A percentile compares a stretch with the other conserved stretches of the same genome.
Conservation (phyloP, 768 basidiomycete genomes). For the Russula earlei region DNA sequence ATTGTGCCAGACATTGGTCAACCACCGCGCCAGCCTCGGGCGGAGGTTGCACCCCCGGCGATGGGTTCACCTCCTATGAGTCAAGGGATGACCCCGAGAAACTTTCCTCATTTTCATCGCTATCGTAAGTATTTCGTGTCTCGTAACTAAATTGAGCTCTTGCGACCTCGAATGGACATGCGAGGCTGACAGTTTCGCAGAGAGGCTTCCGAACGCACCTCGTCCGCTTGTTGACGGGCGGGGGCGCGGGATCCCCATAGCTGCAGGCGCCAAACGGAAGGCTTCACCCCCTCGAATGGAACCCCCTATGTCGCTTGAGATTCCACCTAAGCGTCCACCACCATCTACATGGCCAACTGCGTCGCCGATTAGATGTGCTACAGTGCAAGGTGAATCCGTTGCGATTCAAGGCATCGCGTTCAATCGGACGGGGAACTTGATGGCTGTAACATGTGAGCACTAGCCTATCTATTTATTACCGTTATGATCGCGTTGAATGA, state of each 20-base stretch:
- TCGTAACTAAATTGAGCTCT: background rate
- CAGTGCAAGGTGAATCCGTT: conserved; percentile 39
- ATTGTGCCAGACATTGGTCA: background rate
- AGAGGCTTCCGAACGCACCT: background rate
- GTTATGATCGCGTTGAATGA: background rate
- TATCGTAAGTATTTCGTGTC: conserved; percentile 4
- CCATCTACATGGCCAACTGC: conserved; percentile 41
- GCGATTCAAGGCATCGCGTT: conserved; percentile 42
- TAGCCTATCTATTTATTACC: background rate
- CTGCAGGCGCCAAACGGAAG: conserved; percentile 15
- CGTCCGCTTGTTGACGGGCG: conserved; percentile 4
- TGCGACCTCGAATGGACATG: background rate
- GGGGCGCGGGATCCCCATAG: background rate
- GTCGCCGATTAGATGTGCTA: conserved; percentile 29
- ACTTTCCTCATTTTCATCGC: conserved; percentile 1
- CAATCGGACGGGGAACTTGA: conserved; percentile 42
- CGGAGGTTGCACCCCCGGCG: background rate
- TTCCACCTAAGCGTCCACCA: conserved; percentile 25
- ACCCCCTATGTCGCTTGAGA: background rate
- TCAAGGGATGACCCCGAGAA: background rate
- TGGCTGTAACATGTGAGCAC: conserved; percentile 50
- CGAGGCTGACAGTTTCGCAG: conserved; percentile 1
- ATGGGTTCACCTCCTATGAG: background rate
- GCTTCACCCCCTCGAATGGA: conserved; percentile 13
- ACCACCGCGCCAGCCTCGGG: conserved; percentile 11